Conservation (phyloP, 257 asterid species). For the Ophiorrhiza pumila region DNA sequence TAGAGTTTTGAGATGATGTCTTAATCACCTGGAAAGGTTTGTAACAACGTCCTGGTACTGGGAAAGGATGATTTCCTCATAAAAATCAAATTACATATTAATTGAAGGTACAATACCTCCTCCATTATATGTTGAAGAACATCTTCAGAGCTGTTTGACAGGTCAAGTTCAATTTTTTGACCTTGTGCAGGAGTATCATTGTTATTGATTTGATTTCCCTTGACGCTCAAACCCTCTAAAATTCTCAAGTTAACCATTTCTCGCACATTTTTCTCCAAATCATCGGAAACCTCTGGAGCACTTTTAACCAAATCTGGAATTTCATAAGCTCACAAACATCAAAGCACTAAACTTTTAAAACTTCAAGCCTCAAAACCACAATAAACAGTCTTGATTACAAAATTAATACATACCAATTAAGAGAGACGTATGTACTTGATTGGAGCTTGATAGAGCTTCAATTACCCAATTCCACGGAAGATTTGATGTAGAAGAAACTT, state of each 20-base stretch:
- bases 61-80: background rate
- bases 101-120: slow-evolving; percentile 34
- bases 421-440: slow-evolving; percentile 38
- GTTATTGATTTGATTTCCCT: slow-evolving; percentile 19
- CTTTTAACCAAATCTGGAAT: slow-evolving; percentile 46
- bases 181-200: slow-evolving; percentile 21
- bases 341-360: slow-evolving; percentile 14
- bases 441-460: slow-evolving; percentile 47
- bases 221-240: slow-evolving; percentile 37
- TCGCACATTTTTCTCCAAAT: slow-evolving; percentile 44
- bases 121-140: slow-evolving; percentile 35
- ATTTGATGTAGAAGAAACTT: slow-evolving; percentile 26
- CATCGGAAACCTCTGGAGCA: slow-evolving; percentile 39
- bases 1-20: background rate
- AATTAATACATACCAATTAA: slow-evolving; percentile 41
- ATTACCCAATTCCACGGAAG: slow-evolving; percentile 60
- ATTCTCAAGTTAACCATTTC: slow-evolving; percentile 50
- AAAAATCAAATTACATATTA: background rate
- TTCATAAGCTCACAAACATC: slow-evolving; percentile 14
- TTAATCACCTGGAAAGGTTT: background rate
- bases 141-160: slow-evolving; percentile 45
- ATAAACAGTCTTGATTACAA: slow-evolving; percentile 3
- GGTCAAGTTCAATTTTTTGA: slow-evolving; percentile 33
- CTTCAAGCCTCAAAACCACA: slow-evolving; percentile 2
- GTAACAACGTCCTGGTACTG: background rate